Base-by-base conservation (phyloP, 352 stramenopile genomes). In the Pythium sukuiense region DNA sequence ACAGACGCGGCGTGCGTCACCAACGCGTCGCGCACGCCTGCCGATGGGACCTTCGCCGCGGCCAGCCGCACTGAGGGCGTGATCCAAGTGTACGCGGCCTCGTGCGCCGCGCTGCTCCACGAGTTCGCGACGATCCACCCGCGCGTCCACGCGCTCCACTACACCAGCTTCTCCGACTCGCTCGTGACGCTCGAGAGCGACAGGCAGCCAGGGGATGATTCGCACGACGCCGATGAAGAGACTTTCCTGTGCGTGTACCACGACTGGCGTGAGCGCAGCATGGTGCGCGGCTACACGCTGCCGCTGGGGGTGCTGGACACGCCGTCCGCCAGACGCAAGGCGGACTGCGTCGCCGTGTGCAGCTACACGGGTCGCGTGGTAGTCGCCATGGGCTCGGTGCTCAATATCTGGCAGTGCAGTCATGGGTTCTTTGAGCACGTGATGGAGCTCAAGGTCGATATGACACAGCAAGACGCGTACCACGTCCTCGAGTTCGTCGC, bases 321-420 rank as follows among this genome's bases (percentile, higher is more conserved):
- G 32, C 75, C 83, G 29, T 77, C 79, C 16, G 80, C 77, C 33
- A 76, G 72, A 49, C 72, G 78, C 30, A 83, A 87, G 30, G 81
- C 81, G 8, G 75, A 93, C 60, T 88, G 81, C 27, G 73, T 95
- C 13, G 83, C 83, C 13, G 87, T 95, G 1, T 95, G 87, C 69
- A 92, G 82, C 77, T 92, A 91, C 68, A 92, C 87, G 8, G 87
- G 87, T 0, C 80, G 87, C 37, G 85, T 95, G 1, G 80, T 84
- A 9, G 80, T 95, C 6, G 85, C 82, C 5, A 93, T 89, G 79
- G 82, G 85, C 18, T 76, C 78, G 9, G 76, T 89, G 30, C 61
- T 95, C 46, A 95, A 95, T 61, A 84, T 95, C 18, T 95, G 87
- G 87, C 87, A 95, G 63, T 93, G 85, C 64, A 92, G 85, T 55